These are phyloP conservation scores for Mucor indicus DNA, from an alignment of 371 early-diverging fungal genomes.

Conservation along the genomic window DNA sequence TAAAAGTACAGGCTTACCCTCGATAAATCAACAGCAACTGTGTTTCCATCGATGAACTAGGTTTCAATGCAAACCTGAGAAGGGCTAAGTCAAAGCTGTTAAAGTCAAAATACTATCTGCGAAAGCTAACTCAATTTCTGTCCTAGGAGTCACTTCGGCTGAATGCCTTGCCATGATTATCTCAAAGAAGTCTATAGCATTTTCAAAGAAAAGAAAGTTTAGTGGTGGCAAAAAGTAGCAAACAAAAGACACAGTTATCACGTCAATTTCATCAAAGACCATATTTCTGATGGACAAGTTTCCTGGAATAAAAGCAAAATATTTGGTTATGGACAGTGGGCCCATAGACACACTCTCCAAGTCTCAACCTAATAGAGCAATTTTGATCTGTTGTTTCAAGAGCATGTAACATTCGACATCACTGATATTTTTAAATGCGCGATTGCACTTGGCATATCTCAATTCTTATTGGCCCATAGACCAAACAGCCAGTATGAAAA, in stretches of 20 bases:
- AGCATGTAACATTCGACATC: too few species aligned
- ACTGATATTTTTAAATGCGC: too few species aligned
- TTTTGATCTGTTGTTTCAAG: constrained; percentile 2
- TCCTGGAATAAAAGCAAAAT: too few species aligned
- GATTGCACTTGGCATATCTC: too few species aligned
- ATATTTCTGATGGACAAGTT: constrained; percentile 15
- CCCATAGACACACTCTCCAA: constrained; percentile 8
- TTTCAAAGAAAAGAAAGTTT: constrained; percentile 17
- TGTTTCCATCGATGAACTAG: too few species aligned
- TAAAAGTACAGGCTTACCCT: too few species aligned
- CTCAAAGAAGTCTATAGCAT: constrained; percentile 10
- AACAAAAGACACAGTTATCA: constrained; percentile 8
- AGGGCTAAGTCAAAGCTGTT: background rate
- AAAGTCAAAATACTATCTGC: constrained; percentile 4
- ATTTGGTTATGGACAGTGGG: too few species aligned
- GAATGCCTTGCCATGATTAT: constrained; percentile 6
- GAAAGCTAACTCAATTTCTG: constrained; percentile 7
- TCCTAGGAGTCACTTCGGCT: constrained; percentile 4
- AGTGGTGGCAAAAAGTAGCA: constrained; percentile 9
- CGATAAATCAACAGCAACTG: too few species aligned
- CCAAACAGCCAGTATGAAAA: too few species aligned
- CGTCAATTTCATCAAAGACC: constrained; percentile 13
- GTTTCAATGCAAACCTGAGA: too few species aligned
- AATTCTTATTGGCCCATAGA: too few species aligned
- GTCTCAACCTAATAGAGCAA: constrained; percentile 2